Conservation (phyloP, 2,329 filamentous ascomycete species). For the Pleurostoma richardsiae region DNA sequence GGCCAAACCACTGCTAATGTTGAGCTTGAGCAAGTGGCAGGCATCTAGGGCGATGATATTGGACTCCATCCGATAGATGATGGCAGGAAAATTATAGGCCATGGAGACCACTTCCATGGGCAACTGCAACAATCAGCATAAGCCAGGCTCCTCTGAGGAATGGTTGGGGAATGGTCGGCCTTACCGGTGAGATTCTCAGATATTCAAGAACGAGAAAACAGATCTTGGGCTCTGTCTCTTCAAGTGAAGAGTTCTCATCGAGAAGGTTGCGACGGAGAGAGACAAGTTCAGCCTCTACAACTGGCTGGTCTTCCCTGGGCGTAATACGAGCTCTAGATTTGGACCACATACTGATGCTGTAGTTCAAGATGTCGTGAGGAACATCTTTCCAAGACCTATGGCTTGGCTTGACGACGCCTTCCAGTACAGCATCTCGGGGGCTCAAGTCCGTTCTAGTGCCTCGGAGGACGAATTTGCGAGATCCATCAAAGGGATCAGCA, state of each 20-base stretch:
- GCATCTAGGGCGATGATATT: slow-evolving; percentile 77
- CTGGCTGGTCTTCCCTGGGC: slow-evolving; percentile 70
- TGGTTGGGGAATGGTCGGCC: slow-evolving; percentile 21
- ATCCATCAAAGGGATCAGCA: slow-evolving; percentile 56
- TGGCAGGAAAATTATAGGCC: slow-evolving; percentile 72
- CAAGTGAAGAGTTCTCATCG: slow-evolving; percentile 49
- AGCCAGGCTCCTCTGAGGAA: background rate
- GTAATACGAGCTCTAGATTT: slow-evolving; percentile 46
- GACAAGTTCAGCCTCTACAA: slow-evolving; percentile 70
- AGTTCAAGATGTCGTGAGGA: slow-evolving; percentile 67
- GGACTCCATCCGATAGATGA: slow-evolving; percentile 79
- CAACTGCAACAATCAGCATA: slow-evolving; percentile 43
- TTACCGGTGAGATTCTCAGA: slow-evolving; percentile 69
- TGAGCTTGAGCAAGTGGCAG: slow-evolving; percentile 58
- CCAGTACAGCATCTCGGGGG: slow-evolving; percentile 61
- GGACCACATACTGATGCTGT: slow-evolving; percentile 71
- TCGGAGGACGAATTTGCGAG: slow-evolving; percentile 54
- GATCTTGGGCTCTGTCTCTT: slow-evolving; percentile 30
- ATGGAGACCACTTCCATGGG: slow-evolving; percentile 65
- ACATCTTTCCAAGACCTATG: slow-evolving; percentile 35
- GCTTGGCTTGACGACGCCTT: slow-evolving; percentile 41
- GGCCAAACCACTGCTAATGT: slow-evolving; percentile 63
- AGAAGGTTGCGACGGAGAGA: slow-evolving; percentile 78
- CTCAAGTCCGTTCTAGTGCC: slow-evolving; percentile 52
- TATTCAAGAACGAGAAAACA: slow-evolving; percentile 75